Evolutionary conservation across 257 asterid species (phyloP).

Genomic region (Fraxinus quadrangulata): DNA sequence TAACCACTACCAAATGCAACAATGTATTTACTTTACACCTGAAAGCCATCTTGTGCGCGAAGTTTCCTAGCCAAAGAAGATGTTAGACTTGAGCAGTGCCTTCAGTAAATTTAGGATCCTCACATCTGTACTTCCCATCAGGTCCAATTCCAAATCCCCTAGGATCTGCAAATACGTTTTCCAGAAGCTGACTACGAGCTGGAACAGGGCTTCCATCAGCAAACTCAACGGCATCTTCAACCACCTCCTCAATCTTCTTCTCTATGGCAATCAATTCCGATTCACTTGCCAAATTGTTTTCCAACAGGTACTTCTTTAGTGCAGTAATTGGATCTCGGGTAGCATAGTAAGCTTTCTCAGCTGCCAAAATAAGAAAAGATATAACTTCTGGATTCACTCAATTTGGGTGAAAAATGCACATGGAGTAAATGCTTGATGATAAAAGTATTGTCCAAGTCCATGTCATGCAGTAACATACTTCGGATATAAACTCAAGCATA

Average conservation of each 20-base stretch:
- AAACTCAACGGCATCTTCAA: constrained; percentile 92
- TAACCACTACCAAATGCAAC: constrained; percentile 29
- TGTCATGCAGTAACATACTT: background rate
- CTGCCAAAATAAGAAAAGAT: constrained; percentile 47
- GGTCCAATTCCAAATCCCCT: constrained; percentile 93
- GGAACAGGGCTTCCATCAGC: constrained; percentile 89
- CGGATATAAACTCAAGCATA: background rate
- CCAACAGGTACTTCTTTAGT: constrained; percentile 68
- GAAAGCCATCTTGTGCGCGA: constrained; percentile 21
- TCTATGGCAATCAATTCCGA: constrained; percentile 76
- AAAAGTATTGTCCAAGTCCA: background rate
- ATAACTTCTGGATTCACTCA: background rate
- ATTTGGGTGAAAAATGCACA: background rate
- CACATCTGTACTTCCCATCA: constrained; percentile 93
- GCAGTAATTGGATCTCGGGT: constrained; percentile 80
- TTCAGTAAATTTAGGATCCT: constrained; percentile 95
- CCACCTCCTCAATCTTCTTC: constrained; percentile 78
- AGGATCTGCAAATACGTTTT: constrained; percentile 95
- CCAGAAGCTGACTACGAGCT: constrained; percentile 79
- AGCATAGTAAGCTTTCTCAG: constrained; percentile 93
- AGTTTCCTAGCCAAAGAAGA: background rate
- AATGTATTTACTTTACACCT: constrained; percentile 19
- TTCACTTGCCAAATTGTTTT: constrained; percentile 76
- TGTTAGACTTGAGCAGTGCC: constrained; percentile 89
- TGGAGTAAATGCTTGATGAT: background rate